These are phyloP conservation scores for Lepidium sativum DNA, from an alignment of 345 rosid species.

Conservation along the genomic window DNA sequence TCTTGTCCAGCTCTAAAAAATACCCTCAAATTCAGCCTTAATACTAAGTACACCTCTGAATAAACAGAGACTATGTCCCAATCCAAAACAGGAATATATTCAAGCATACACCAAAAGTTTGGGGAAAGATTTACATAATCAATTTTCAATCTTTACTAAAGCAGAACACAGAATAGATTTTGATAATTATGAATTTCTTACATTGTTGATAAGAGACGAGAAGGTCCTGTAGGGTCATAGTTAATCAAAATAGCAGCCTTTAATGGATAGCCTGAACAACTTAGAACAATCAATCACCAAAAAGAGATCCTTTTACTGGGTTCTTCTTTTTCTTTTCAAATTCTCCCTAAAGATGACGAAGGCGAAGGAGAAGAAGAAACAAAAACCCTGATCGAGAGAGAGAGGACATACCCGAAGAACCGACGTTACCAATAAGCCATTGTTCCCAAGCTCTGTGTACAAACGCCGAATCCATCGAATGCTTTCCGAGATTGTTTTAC, in stretches of 20 bases:
- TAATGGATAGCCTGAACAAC: slow-evolving; percentile 48
- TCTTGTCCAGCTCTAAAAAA: slow-evolving; percentile 58
- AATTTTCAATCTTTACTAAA: background rate
- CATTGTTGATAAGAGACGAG: slow-evolving; percentile 78
- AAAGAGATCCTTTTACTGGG: background rate
- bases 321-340: background rate
- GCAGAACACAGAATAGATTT: background rate
- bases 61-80: background rate
- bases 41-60: background rate
- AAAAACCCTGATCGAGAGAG: background rate
- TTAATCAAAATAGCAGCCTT: slow-evolving; percentile 69
- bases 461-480: slow-evolving; percentile 57
- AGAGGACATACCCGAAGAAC: slow-evolving; percentile 41
- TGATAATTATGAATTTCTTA: slow-evolving; percentile 13
- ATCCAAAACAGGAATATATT: background rate
- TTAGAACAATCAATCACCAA: slow-evolving; percentile 3
- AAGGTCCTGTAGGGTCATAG: slow-evolving; percentile 65
- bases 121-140: background rate
- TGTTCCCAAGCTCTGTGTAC: slow-evolving; percentile 62
- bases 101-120: background rate
- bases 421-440: slow-evolving; percentile 56
- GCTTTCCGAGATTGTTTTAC: background rate
- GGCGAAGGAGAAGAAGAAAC: too few relatives aligned
- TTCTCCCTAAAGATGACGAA: background rate
- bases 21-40: slow-evolving; percentile 12